phyloP scores from a whole-genome alignment of 768 basidiomycete species.

The Tricholoma hemisulphureum region DNA sequence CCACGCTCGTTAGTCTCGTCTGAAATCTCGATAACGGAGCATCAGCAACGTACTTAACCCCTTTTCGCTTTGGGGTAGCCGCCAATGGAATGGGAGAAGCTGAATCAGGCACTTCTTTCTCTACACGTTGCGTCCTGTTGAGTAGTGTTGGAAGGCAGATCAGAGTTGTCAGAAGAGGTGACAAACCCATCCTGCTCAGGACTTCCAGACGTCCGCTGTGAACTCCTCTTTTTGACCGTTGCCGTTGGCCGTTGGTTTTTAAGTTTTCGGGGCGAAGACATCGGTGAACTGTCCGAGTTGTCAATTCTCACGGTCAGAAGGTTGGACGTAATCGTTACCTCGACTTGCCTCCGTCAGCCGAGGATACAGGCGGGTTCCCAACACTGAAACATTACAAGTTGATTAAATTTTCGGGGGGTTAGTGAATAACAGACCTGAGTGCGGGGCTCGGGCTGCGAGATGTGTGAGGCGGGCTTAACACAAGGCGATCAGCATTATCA shows the following conservation, averaged over 20 bases:
- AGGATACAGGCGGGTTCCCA: slow-evolving; percentile 9
- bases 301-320: not conserved
- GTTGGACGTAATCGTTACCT: slow-evolving; percentile 4
- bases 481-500: slow-evolving; percentile 14
- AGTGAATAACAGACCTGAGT: slow-evolving; percentile 4
- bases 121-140: slow-evolving; percentile 10
- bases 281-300: slow-evolving; percentile 20
- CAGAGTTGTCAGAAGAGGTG: slow-evolving; percentile 4
- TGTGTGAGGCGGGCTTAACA: not conserved
- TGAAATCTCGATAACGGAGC: not conserved
- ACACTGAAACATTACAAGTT: slow-evolving; percentile 11
- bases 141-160: not conserved
- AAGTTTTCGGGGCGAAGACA: slow-evolving; percentile 20
- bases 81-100: slow-evolving; percentile 12
- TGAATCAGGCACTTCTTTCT: slow-evolving; percentile 16
- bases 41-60: slow-evolving; percentile 26
- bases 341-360: slow-evolving; percentile 1
- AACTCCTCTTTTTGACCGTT: slow-evolving; percentile 5
- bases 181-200: slow-evolving; percentile 8
- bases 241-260: slow-evolving; percentile 3
- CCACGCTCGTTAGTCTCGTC: not conserved
- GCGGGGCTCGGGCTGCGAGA: slow-evolving; percentile 14
- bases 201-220: not conserved
- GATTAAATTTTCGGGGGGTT: slow-evolving; percentile 7
- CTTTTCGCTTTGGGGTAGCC: slow-evolving; percentile 31